Evolutionary conservation across 768 basidiomycete genomes (phyloP), one percentile per base, ranked within the genome.

Genomic region (Kondoa subrosea): DNA sequence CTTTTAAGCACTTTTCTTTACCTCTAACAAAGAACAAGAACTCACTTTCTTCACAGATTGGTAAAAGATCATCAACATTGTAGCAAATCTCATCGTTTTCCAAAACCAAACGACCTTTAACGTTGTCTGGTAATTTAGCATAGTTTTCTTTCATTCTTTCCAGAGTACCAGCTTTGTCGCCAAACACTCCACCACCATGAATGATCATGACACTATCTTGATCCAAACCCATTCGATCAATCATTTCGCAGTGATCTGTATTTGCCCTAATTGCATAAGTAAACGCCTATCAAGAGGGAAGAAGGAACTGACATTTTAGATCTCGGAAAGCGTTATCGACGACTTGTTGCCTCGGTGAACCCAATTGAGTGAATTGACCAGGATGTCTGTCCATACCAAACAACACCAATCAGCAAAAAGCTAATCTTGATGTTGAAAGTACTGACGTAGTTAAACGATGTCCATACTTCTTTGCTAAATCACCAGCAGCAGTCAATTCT

Each of bases 1-100:
- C 58, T 60, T 25, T 14, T 60, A 12, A 8, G 58, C 25, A 60
- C 4, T 4, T 25, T 4, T 12, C 4, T 4, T 14, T 26, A 60
- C 29, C 58, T 8, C 4, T 8, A 50, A 50, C 40, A 50, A 60
- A 60, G 58, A 60, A 25, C 58, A 56, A 56, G 25, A 15, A 25
- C 58, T 60, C 25, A 60, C 58, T 14, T 31, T 91, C 88, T 72
- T 89, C 85, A 75, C 90, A 92, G 0, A 91, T 72, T 0, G 87
- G 86, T n/a, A 95, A 79, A 14, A 95, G 80, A 66, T 95, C 92
- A 69, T 89, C 89, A 0, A 87, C 86, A 64, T 84, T 89, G 77
- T 91, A 95, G 74, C 90, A 93, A 71, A 95, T 81, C 81, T 96
- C 92, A 71, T 95, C 92, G 69, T 95, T 96, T 77, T 96, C 92